Base-by-base conservation (phyloP, 768 basidiomycete species). In the Tremella yokohamensis region DNA sequence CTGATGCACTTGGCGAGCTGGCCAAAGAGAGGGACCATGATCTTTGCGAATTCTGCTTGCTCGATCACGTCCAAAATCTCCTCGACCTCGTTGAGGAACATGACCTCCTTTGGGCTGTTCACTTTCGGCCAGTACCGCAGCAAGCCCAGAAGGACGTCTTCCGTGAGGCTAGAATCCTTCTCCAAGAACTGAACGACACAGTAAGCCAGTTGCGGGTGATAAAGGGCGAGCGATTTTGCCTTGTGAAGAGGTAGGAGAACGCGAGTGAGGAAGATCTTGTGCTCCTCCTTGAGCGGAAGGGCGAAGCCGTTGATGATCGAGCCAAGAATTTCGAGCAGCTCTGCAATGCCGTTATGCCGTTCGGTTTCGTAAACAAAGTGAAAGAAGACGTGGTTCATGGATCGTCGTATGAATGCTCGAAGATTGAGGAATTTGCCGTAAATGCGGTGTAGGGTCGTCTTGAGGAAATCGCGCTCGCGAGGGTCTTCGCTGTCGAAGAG, bases 241-340 rank as follows among this genome's bases (percentile, higher is more conserved):
- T 98, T 99, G 83, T 99, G 96, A 26, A 99, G 80, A 2, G 96
- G 96, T 52, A 98, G 84, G 62, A 98, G 86, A 15, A 88, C 90
- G 34, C 93, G 87, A 29, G 89, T 89, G 65, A 99, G 82, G 82
- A 99, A 99, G 0, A 82, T 91, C 81, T 98, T 98, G 85, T 99
- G 96, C 76, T 99, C 96, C 49, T 97, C 92, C 79, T 99, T 99
- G 71, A 99, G 84, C 42, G 96, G 96, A 4, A 97, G 79, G 12
- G 94, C 94, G 71, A 99, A 99, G 34, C 96, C 96, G 69, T 99
- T 99, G 83, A 99, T 99, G 79, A 99, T 99, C 20, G 93, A 97
- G 12, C 96, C 96, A 47, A 99, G 82, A 60, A 99, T 99, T 78
- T 99, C 96, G 55, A 99, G 81, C 49, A 99, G 83, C 76, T 99